A percentile compares a stretch with the other conserved stretches of the same genome.
These are phyloP conservation scores for Colletotrichum echinochloae DNA, from an alignment of 2,329 filamentous ascomycete genomes.

Conservation along the genomic window DNA sequence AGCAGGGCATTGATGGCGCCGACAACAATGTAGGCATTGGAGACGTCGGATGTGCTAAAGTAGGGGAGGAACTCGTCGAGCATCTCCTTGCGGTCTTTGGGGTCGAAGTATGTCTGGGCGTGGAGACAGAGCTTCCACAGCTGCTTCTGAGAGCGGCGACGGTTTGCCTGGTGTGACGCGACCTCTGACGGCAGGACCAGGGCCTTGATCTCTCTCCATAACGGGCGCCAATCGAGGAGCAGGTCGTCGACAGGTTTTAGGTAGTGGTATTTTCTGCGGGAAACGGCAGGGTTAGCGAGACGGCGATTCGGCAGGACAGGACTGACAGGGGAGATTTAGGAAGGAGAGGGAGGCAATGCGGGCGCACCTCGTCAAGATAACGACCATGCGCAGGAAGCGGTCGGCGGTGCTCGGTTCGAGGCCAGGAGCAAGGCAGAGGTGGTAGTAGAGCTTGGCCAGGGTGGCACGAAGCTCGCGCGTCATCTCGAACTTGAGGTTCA, in stretches of 20 bases:
- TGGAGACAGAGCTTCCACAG: conserved; percentile 92
- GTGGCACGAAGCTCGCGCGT: conserved; percentile 84
- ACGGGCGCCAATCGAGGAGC: conserved; percentile 89
- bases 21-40: conserved; percentile 93
- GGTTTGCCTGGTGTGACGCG: conserved; percentile 70
- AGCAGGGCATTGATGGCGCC: conserved; percentile 88
- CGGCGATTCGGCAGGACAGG: background rate
- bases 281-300: background rate
- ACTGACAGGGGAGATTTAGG: conserved; percentile 3
- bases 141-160: conserved; percentile 69
- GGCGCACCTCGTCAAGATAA: conserved; percentile 90
- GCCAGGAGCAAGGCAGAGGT: conserved; percentile 89
- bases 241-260: conserved; percentile 90
- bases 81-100: conserved; percentile 84
- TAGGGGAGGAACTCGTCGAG: conserved; percentile 84
- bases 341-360: background rate
- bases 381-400: conserved; percentile 96
- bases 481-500: conserved; percentile 97
- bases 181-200: conserved; percentile 90
- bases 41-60: conserved; percentile 93
- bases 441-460: conserved; percentile 93
- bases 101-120: conserved; percentile 92
- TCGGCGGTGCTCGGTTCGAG: conserved; percentile 86
- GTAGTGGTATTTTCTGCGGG: conserved; percentile 88
- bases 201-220: conserved; percentile 93